Evolutionary conservation across 768 basidiomycete genomes (phyloP), one percentile per base, ranked within the genome.

Genomic region (Exidia glandulosa): DNA sequence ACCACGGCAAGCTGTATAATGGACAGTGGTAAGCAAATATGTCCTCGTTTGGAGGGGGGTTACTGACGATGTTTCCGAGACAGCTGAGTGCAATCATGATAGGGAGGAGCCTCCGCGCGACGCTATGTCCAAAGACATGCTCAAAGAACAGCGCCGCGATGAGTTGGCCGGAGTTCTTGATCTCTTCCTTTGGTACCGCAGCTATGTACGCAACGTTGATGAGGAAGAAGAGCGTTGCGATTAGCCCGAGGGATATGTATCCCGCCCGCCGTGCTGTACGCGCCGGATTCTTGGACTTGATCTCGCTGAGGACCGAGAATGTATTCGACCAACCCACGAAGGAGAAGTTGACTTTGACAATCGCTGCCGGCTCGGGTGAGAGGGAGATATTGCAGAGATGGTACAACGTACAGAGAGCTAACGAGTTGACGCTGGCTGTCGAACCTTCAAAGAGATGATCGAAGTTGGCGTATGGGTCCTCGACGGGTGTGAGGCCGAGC

Each of bases 101-200:
- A 5, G 61, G 58, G 9, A 59, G 23, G 27, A 56, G 29, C 52
- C 55, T 58, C 23, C 48, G 57, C 52, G 62, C 64, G n/a, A 60
- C 62, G 10, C 37, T 47, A 3, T 60, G 71, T 0, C 79, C 79
- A 58, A 81, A 82, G 7, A 81, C 78, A 14, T 74, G 73, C 31
- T 72, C 65, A 68, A 82, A 81, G 69, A 81, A 83, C 19, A 78
- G 67, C 30, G 75, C 76, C 2, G 77, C 81, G 6, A 78, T 72
- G 34, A 80, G 73, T 57, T 77, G 74, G 29, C 75, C 75, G 0
- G 78, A 77, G 27, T 65, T 66, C 5, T 71, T 67, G 45, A 81
- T 78, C 36, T 75, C 66, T 37, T 74, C 77, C 57, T 74, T 72
- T 2, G 80, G 77, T 16, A 81, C 76, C 60, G 70, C 71, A 3